Evolutionary conservation across 164 flowering plant genomes (phyloP).

Genomic region (Kalanchoe fedtschenkoi): DNA sequence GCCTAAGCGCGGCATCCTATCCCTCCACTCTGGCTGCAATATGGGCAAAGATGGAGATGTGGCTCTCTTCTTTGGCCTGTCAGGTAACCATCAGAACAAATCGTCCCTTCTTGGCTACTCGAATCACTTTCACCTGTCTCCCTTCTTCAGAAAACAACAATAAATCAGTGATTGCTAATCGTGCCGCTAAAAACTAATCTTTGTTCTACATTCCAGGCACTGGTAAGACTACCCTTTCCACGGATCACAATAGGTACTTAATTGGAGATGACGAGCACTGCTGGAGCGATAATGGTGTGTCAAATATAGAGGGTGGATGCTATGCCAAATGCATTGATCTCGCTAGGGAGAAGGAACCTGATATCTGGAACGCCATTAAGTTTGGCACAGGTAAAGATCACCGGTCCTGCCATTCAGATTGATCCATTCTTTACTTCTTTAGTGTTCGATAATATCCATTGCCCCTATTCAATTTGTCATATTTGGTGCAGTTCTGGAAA

Average conservation of each 20-base stretch:
- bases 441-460: background rate
- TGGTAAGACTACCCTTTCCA: slow-evolving; percentile 93
- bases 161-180: too few relatives aligned
- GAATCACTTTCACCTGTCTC: too few relatives aligned
- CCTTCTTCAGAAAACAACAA: too few relatives aligned
- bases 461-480: background rate
- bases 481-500: slow-evolving; percentile 65
- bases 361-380: slow-evolving; percentile 92
- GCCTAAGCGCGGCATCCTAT: slow-evolving; percentile 93
- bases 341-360: slow-evolving; percentile 86
- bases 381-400: slow-evolving; percentile 75
- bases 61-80: slow-evolving; percentile 97
- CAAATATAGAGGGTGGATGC: slow-evolving; percentile 97
- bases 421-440: background rate
- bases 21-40: slow-evolving; percentile 96
- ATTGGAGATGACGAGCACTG: slow-evolving; percentile 98
- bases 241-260: slow-evolving; percentile 76
- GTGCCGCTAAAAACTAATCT: too few relatives aligned
- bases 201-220: slow-evolving; percentile 46
- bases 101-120: slow-evolving; percentile 6
- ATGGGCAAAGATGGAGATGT: slow-evolving; percentile 97
- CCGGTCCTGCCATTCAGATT: background rate
- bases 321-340: slow-evolving; percentile 94
- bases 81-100: slow-evolving; percentile 47
- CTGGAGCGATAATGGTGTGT: slow-evolving; percentile 95